A percentile compares a stretch with the other conserved stretches of the same genome.
Evolutionary conservation across 306 rosid genomes (phyloP).

Genomic region (Styphnolobium japonicum): DNA sequence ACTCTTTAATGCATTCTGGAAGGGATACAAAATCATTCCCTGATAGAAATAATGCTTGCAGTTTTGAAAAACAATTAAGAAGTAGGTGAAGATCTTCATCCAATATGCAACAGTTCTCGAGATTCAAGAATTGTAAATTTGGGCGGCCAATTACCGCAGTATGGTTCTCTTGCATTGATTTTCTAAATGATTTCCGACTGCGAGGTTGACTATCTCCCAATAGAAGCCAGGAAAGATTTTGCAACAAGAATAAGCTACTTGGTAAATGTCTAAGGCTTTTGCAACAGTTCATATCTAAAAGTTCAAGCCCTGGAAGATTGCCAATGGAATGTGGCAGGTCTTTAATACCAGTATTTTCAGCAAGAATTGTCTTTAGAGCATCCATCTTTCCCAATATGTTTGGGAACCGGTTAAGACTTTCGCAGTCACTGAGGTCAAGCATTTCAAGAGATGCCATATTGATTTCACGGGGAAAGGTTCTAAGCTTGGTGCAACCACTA

Average conservation of each 20-base stretch:
- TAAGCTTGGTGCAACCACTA: no score
- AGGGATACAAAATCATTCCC: neutral
- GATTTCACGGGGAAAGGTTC: no score
- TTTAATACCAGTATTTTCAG: neutral
- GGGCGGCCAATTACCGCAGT: neutral
- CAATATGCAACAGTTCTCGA: neutral
- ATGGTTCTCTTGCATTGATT: neutral
- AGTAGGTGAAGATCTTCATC: neutral
- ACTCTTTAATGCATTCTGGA: neutral
- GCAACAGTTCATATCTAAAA: neutral
- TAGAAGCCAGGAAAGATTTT: neutral
- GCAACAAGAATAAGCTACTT: neutral
- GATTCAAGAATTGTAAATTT: neutral
- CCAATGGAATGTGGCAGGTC: neutral
- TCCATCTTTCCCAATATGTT: no score
- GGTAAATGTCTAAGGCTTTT: neutral
- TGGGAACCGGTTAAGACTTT: no score
- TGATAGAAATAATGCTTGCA: neutral
- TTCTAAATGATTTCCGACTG: neutral
- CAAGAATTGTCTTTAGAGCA: no score
- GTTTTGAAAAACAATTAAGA: neutral
- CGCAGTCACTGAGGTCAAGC: no score
- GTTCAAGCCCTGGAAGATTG: neutral
- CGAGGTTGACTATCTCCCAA: neutral
- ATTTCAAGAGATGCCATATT: no score